Evolutionary conservation across 2,329 filamentous ascomycete species (phyloP).

Genomic region (Sarocladium strictum): DNA sequence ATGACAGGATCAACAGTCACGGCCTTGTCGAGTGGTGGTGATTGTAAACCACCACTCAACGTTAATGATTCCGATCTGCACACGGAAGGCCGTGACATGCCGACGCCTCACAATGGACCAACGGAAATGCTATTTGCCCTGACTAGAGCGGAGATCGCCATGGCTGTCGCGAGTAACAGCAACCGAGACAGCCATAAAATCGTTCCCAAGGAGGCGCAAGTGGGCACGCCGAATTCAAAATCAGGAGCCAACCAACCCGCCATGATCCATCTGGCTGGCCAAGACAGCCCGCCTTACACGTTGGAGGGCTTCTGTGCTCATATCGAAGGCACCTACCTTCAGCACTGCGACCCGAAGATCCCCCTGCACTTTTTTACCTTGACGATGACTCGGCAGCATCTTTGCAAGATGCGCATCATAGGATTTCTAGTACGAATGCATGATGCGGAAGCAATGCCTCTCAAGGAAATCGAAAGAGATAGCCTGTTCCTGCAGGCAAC

Average conservation of each 20-base stretch:
- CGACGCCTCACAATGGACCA: constrained; percentile 40
- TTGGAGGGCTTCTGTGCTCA: constrained; percentile 48
- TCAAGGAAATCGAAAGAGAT: constrained; percentile 44
- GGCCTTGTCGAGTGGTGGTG: constrained; percentile 45
- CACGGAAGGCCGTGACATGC: constrained; percentile 48
- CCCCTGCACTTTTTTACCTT: constrained; percentile 54
- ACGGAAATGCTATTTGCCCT: constrained; percentile 58
- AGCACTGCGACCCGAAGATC: constrained; percentile 51
- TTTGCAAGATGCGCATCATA: constrained; percentile 52
- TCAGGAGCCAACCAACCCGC: constrained; percentile 22
- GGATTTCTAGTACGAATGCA: constrained; percentile 46
- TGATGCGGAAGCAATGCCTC: constrained; percentile 28
- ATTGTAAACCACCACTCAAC: constrained; percentile 53
- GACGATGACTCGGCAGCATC: constrained; percentile 48
- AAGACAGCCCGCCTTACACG: constrained; percentile 41
- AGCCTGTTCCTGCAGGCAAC: constrained; percentile 48
- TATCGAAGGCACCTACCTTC: constrained; percentile 50
- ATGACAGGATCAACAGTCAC: constrained; percentile 55
- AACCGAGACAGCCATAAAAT: constrained; percentile 30
- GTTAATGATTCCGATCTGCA: constrained; percentile 57
- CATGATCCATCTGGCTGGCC: constrained; percentile 41
- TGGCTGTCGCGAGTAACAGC: constrained; percentile 44
- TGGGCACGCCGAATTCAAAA: constrained; percentile 16
- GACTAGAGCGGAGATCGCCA: constrained; percentile 50
- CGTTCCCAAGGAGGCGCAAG: constrained; percentile 16